These are phyloP conservation scores for Eremochloa ophiuroides DNA, from an alignment of 176 grass and related monocot genomes.

Conservation along the genomic window DNA sequence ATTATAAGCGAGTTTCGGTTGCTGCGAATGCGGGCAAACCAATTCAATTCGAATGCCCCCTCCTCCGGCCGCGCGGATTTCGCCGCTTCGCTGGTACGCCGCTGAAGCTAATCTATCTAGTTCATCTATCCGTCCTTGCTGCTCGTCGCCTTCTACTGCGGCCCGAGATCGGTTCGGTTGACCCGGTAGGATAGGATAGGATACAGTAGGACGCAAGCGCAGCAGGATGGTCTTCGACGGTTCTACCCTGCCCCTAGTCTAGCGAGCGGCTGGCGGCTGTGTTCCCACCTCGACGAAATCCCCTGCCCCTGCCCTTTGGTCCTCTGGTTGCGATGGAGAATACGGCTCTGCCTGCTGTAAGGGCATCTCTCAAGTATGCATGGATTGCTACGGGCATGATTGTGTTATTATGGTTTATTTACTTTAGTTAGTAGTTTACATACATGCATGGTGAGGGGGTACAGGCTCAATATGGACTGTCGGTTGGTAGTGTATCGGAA, in stretches of 20 bases:
- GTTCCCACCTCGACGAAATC: background rate
- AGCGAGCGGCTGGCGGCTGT: background rate
- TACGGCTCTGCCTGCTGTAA: background rate
- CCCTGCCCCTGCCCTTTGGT: background rate
- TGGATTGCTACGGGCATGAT: background rate
- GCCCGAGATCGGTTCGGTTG: background rate
- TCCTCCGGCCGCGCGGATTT: background rate
- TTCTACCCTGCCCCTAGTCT: background rate
- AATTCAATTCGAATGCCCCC: background rate
- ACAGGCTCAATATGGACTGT: background rate
- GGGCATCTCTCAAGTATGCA: background rate
- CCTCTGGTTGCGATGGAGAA: background rate
- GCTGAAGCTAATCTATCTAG: background rate
- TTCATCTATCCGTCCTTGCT: background rate
- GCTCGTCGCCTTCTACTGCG: too few species aligned
- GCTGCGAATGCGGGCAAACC: background rate
- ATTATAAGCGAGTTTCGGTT: background rate
- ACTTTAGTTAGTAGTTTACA: too few species aligned
- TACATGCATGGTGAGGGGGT: background rate
- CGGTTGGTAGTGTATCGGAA: background rate
- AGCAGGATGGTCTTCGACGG: background rate
- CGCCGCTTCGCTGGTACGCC: background rate
- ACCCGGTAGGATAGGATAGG: background rate
- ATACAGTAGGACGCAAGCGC: background rate
- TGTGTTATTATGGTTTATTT: background rate